Conservation (phyloP, 139 green algal species). For the Chlorella sorokiniana region DNA sequence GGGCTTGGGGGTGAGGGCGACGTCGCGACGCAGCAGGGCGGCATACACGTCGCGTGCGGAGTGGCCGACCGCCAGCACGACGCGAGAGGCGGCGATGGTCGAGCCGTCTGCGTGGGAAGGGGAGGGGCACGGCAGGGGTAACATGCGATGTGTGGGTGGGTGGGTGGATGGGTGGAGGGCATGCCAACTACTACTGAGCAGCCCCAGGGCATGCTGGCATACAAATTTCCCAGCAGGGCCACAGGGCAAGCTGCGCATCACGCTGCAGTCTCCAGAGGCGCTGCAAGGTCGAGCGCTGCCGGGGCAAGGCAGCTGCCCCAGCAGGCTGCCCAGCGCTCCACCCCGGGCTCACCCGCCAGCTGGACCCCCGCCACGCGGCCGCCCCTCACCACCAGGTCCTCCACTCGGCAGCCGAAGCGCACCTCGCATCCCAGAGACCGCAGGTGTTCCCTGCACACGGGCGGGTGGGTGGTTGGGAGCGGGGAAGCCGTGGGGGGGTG, state of each 20-base stretch:
- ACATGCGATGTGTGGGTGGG: no score
- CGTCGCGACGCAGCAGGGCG: slow-evolving; percentile 49
- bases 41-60: slow-evolving; percentile 67
- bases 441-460: slow-evolving; percentile 48
- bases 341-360: slow-evolving; percentile 49
- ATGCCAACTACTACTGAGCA: no score
- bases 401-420: slow-evolving; percentile 64
- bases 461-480: neutral
- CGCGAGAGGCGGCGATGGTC: slow-evolving; percentile 43
- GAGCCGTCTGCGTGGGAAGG: slow-evolving; percentile 45
- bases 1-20: slow-evolving; percentile 72
- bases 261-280: no score
- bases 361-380: slow-evolving; percentile 56
- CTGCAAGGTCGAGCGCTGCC: no score
- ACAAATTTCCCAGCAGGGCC: no score
- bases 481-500: no score
- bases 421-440: slow-evolving; percentile 58
- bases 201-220: no score
- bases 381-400: slow-evolving; percentile 56
- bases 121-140: neutral
- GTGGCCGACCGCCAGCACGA: slow-evolving; percentile 78
- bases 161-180: no score
- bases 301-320: neutral
- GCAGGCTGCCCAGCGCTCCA: no score
- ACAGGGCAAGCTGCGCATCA: no score